phyloP scores from a whole-genome alignment of 2,329 filamentous ascomycete species.

The Pestalotiopsis sp. region DNA sequence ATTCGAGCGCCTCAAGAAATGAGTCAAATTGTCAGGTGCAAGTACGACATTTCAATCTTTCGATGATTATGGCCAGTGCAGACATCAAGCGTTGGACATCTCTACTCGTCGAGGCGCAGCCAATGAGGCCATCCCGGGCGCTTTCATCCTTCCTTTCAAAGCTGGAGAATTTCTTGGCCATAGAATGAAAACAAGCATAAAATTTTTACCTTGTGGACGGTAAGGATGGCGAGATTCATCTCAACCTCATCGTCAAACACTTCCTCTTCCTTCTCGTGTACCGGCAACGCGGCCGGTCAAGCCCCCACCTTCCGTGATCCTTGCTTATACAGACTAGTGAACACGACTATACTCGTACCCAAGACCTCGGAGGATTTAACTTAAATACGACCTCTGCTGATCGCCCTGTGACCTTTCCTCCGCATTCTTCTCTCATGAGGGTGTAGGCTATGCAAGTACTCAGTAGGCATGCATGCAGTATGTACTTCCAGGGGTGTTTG shows the following conservation, averaged over 20 bases:
- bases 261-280: not conserved
- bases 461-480: not conserved
- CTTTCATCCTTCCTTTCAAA: not conserved
- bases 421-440: not conserved
- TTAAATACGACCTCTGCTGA: not conserved
- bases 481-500: not conserved
- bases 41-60: too few species aligned
- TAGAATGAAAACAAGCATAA: not conserved
- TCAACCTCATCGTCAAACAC: not conserved
- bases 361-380: not conserved
- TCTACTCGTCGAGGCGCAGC: too few species aligned
- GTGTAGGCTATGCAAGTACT: not conserved
- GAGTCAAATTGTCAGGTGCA: too few species aligned
- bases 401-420: not conserved
- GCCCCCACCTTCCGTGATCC: not conserved
- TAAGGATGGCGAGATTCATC: not conserved
- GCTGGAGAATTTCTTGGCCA: not conserved
- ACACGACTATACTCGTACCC: not conserved
- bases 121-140: too few species aligned
- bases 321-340: not conserved
- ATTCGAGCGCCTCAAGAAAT: not conserved
- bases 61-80: too few species aligned
- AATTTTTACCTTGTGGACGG: not conserved
- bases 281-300: not conserved
- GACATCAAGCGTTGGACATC: too few species aligned